Percentiles rank a stretch among this genome's conserved stretches.
phyloP scores from a whole-genome alignment of 2,329 filamentous ascomycete species.

The Ascochyta rabiei region DNA sequence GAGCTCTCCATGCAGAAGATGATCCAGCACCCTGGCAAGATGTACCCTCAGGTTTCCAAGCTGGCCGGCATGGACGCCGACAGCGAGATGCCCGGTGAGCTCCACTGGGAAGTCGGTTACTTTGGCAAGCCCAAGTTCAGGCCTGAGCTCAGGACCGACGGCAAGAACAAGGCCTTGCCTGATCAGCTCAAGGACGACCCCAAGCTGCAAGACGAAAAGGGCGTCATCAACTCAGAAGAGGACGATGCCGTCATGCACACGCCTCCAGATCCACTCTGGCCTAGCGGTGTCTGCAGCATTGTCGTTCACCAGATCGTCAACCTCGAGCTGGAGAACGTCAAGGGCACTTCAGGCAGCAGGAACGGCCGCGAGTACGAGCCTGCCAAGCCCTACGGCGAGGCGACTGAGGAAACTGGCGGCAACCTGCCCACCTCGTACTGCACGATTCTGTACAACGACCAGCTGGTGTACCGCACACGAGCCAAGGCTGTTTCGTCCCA shows the following conservation, averaged over 20 bases:
- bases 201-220: slow-evolving; percentile 87
- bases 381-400: slow-evolving; percentile 81
- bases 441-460: slow-evolving; percentile 88
- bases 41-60: slow-evolving; percentile 88
- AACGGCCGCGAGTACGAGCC: slow-evolving; percentile 90
- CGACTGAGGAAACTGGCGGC: slow-evolving; percentile 81
- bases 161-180: slow-evolving; percentile 79
- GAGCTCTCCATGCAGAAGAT: slow-evolving; percentile 94
- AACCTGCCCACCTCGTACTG: slow-evolving; percentile 90
- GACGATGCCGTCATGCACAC: slow-evolving; percentile 89
- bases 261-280: slow-evolving; percentile 95
- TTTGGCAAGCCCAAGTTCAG: slow-evolving; percentile 91
- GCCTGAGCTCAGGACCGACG: slow-evolving; percentile 81
- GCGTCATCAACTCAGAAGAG: slow-evolving; percentile 70
- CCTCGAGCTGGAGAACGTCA: slow-evolving; percentile 87
- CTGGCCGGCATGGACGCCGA: slow-evolving; percentile 82
- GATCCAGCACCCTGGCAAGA: slow-evolving; percentile 89
- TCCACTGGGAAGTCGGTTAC: slow-evolving; percentile 96
- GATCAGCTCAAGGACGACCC: slow-evolving; percentile 73
- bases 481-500: slow-evolving; percentile 92
- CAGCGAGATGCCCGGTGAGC: slow-evolving; percentile 87
- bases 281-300: slow-evolving; percentile 84
- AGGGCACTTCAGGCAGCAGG: slow-evolving; percentile 79
- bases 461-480: slow-evolving; percentile 90
- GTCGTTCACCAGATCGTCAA: slow-evolving; percentile 95